phyloP scores from a whole-genome alignment of 169 alveolate species.

The Plasmodium cynomolgi region DNA sequence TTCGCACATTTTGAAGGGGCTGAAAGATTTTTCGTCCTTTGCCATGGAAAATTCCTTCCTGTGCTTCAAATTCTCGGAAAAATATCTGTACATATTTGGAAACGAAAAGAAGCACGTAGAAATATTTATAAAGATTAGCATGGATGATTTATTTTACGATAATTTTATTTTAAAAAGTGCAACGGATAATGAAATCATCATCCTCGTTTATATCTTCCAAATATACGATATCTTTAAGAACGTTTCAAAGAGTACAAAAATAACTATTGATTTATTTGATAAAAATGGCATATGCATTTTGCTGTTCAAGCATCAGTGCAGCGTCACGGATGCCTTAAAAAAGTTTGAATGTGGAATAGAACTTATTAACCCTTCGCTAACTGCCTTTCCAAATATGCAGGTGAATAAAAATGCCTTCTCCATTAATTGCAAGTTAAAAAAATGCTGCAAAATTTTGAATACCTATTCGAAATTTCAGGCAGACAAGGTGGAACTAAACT shows the following conservation, averaged over 20 bases:
- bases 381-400: conserved; percentile 47
- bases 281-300: conserved; percentile 69
- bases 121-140: conserved; percentile 63
- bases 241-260: conserved; percentile 61
- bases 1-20: conserved; percentile 48
- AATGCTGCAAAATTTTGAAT: conserved; percentile 70
- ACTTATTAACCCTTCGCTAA: conserved; percentile 52
- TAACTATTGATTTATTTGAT: conserved; percentile 73
- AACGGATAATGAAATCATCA: conserved; percentile 48
- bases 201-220: conserved; percentile 67
- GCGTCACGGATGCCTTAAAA: conserved; percentile 68
- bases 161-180: conserved; percentile 70
- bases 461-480: conserved; percentile 62
- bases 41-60: conserved; percentile 47
- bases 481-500: conserved; percentile 41
- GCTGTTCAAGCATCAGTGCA: conserved; percentile 61
- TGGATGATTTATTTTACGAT: conserved; percentile 74
- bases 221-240: conserved; percentile 72
- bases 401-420: conserved; percentile 56
- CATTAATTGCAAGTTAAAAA: conserved; percentile 59
- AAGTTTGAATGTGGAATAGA: conserved; percentile 72
- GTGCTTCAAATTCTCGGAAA: conserved; percentile 69
- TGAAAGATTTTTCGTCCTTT: conserved; percentile 65
- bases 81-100: conserved; percentile 60
- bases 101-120: conserved; percentile 72